Conservation (phyloP, 495 filamentous ascomycete species). For the Rhypophila decipiens region DNA sequence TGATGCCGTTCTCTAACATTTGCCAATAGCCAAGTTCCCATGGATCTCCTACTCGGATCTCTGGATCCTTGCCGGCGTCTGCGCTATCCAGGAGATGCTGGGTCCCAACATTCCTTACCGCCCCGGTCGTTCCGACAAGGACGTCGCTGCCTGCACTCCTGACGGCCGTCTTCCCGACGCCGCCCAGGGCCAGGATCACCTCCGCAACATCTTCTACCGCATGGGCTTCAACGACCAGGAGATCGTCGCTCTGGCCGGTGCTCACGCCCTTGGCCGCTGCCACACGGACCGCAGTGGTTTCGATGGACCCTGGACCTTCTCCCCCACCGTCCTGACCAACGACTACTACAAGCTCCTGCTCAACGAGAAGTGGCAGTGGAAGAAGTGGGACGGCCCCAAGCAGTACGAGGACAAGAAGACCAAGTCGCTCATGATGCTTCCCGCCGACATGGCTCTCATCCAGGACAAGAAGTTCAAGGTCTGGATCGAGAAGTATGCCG, state of each 20-base stretch:
- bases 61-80: conserved; percentile 85
- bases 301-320: conserved; percentile 94
- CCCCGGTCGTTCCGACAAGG: conserved; percentile 77
- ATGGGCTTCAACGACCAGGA: conserved; percentile 99
- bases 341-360: conserved; percentile 86
- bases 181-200: conserved; percentile 69
- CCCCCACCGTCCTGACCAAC: conserved; percentile 88
- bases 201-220: conserved; percentile 88
- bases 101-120: conserved; percentile 85
- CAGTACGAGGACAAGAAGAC: conserved; percentile 76
- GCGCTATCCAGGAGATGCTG: conserved; percentile 90
- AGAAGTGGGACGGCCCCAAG: conserved; percentile 89
- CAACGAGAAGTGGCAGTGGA: conserved; percentile 85
- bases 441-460: conserved; percentile 80
- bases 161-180: conserved; percentile 95
- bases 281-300: conserved; percentile 85
- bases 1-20: conserved; percentile 25
- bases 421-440: conserved; percentile 94
- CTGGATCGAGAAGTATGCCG: conserved; percentile 85
- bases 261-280: conserved; percentile 89
- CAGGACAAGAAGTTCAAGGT: conserved; percentile 83
- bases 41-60: conserved; percentile 97
- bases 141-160: conserved; percentile 82
- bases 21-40: conserved; percentile 61
- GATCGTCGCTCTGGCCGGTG: conserved; percentile 85